Conservation (phyloP, 768 basidiomycete species). For the Daedaleopsis nitida region DNA sequence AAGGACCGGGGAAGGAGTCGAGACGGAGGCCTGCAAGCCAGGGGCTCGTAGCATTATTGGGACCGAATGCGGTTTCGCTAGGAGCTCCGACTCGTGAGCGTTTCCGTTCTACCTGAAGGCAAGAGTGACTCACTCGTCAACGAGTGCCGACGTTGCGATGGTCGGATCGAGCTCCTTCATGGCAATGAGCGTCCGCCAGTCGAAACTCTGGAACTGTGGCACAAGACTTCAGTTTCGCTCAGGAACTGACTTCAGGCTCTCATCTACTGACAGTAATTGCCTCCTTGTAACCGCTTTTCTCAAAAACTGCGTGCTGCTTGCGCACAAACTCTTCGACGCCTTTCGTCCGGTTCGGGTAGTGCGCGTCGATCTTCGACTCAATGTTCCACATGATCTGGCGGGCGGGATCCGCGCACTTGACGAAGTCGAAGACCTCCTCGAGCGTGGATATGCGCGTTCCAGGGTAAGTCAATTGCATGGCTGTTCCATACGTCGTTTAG, state of each 20-base stretch:
- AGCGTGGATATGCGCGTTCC: slow-evolving; percentile 74
- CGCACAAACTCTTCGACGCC: slow-evolving; percentile 61
- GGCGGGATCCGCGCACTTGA: slow-evolving; percentile 67
- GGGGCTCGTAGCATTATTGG: slow-evolving; percentile 49
- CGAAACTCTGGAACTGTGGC: slow-evolving; percentile 74
- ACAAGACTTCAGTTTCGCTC: not conserved
- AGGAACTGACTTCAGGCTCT: not conserved
- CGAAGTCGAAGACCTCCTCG: slow-evolving; percentile 75
- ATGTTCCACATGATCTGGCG: slow-evolving; percentile 72
- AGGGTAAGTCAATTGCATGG: slow-evolving; percentile 65
- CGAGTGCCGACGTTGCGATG: slow-evolving; percentile 63
- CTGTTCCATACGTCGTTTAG: slow-evolving; percentile 34
- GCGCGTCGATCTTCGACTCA: slow-evolving; percentile 73
- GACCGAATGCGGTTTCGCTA: slow-evolving; percentile 43
- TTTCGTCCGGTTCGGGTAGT: slow-evolving; percentile 51
- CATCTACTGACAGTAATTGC: slow-evolving; percentile 58
- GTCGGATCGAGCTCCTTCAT: slow-evolving; percentile 72
- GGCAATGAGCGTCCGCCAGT: slow-evolving; percentile 73
- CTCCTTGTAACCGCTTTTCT: slow-evolving; percentile 57
- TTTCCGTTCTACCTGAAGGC: not conserved
- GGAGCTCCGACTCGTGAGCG: not conserved
- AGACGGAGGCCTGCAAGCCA: slow-evolving; percentile 75
- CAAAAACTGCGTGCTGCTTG: slow-evolving; percentile 60
- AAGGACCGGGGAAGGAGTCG: slow-evolving; percentile 62
- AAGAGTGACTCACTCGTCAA: slow-evolving; percentile 55